Percentiles rank a stretch among this genome's conserved stretches.
phyloP scores from a whole-genome alignment of 2,329 filamentous ascomycete genomes.

The Colletotrichum echinochloae region DNA sequence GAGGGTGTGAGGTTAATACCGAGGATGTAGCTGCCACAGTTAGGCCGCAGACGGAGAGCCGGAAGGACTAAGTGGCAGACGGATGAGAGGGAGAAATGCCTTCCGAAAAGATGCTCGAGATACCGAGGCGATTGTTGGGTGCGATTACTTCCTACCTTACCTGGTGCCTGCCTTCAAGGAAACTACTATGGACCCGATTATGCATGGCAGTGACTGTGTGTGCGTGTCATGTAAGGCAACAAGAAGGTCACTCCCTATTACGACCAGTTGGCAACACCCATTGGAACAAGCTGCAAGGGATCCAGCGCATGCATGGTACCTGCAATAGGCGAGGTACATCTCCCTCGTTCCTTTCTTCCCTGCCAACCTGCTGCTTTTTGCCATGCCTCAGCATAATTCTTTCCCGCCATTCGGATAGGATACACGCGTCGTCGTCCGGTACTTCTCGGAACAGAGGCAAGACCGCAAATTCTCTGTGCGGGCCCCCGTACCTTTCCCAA shows the following conservation, averaged over 20 bases:
- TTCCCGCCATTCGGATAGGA: conserved; percentile 29
- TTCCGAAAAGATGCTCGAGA: not conserved
- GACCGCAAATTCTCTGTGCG: conserved; percentile 1
- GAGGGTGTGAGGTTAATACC: conserved; percentile 33
- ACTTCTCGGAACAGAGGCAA: conserved; percentile 21
- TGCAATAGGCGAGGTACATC: conserved; percentile 10
- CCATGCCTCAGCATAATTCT: conserved; percentile 16
- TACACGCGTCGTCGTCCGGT: conserved; percentile 34
- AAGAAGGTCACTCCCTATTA: conserved; percentile 30
- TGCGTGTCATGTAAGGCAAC: conserved; percentile 13
- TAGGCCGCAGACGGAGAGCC: conserved; percentile 24
- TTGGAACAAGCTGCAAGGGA: conserved; percentile 26
- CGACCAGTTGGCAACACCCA: conserved; percentile 20
- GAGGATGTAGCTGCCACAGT: not conserved
- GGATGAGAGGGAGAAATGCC: conserved; percentile 13
- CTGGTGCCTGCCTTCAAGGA: not conserved
- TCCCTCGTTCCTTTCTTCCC: not conserved
- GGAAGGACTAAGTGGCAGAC: conserved; percentile 5
- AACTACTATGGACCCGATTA: conserved; percentile 2
- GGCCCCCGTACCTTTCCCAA: not conserved
- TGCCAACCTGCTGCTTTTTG: conserved; percentile 6
- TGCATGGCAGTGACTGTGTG: not conserved
- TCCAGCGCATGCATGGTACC: not conserved
- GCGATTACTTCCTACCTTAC: not conserved
- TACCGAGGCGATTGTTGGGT: conserved; percentile 7